phyloP scores from a whole-genome alignment of 208 protist species.

The Novymonas esmeraldas region DNA sequence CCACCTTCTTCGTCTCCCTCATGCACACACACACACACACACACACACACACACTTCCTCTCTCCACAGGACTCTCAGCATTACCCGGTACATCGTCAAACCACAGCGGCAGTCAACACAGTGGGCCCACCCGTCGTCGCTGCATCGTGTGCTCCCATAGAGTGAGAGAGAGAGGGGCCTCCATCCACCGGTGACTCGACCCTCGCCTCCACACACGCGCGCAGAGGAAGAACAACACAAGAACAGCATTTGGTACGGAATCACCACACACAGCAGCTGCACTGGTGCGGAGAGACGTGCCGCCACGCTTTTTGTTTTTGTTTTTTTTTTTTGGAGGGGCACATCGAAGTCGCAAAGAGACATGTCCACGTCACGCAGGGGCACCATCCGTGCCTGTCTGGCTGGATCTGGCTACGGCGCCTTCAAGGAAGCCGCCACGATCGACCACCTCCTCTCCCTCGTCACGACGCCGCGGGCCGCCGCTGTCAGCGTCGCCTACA shows the following conservation, averaged over 20 bases:
- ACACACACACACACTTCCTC: neutral
- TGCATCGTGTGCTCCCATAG: too few relatives aligned
- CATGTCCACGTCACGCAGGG: conserved; percentile 6
- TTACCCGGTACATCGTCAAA: neutral
- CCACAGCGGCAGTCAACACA: too few relatives aligned
- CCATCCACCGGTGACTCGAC: too few relatives aligned
- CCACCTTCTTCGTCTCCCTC: neutral
- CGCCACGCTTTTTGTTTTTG: too few relatives aligned
- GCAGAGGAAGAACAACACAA: too few relatives aligned
- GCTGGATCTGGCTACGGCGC: conserved; percentile 59
- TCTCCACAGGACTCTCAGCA: neutral
- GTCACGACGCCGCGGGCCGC: conserved; percentile 25
- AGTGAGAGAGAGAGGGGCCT: too few relatives aligned
- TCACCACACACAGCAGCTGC: too few relatives aligned
- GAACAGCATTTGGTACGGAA: too few relatives aligned
- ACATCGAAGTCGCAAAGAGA: neutral
- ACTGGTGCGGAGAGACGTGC: too few relatives aligned
- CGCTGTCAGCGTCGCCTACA: conserved; percentile 67
- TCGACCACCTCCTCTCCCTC: conserved; percentile 69
- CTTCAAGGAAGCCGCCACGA: conserved; percentile 47
- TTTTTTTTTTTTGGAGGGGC: too few relatives aligned
- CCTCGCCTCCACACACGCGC: too few relatives aligned
- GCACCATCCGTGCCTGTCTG: conserved; percentile 67
- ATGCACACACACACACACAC: conserved; percentile 5
- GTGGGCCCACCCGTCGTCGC: too few relatives aligned